Evolutionary conservation across 164 flowering plant species (phyloP).

Genomic region (Euptelea pleiosperma): DNA sequence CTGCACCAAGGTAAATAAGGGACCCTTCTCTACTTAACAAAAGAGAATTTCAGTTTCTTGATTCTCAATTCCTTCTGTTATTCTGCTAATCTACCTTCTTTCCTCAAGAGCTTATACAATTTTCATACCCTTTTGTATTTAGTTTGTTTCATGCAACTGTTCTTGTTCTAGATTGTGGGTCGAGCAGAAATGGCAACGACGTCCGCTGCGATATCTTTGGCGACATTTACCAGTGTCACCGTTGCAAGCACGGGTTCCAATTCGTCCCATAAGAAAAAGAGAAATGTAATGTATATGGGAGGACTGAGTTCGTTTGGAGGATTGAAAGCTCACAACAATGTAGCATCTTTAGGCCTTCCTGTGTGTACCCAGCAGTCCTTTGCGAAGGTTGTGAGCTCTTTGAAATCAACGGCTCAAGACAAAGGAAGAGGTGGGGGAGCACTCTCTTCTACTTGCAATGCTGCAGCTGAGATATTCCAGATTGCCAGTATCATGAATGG

Average conservation of each 20-base stretch:
- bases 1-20: constrained; percentile 12
- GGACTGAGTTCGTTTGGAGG: constrained; percentile 72
- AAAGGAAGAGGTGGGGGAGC: constrained; percentile 50
- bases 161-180: constrained; percentile 9
- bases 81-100: too few relatives aligned
- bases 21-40: not conserved
- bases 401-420: constrained; percentile 29
- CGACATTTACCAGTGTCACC: constrained; percentile 11
- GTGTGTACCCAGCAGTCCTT: constrained; percentile 47
- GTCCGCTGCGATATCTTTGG: constrained; percentile 34
- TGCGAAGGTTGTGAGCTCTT: constrained; percentile 49
- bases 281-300: constrained; percentile 36
- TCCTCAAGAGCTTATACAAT: too few relatives aligned
- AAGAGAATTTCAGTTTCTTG: too few relatives aligned
- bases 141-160: not conserved
- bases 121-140: too few relatives aligned
- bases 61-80: not conserved
- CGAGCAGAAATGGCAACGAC: constrained; percentile 35
- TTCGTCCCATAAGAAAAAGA: constrained; percentile 19
- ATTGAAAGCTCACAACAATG: constrained; percentile 55
- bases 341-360: constrained; percentile 48
- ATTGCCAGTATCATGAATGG: constrained; percentile 61
- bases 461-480: constrained; percentile 56
- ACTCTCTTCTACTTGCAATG: constrained; percentile 44
- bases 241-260: constrained; percentile 11